A percentile compares a stretch with the other conserved stretches of the same genome.
Evolutionary conservation across 768 basidiomycete genomes (phyloP).

Genomic region (Xerocomellus amylosporus): DNA sequence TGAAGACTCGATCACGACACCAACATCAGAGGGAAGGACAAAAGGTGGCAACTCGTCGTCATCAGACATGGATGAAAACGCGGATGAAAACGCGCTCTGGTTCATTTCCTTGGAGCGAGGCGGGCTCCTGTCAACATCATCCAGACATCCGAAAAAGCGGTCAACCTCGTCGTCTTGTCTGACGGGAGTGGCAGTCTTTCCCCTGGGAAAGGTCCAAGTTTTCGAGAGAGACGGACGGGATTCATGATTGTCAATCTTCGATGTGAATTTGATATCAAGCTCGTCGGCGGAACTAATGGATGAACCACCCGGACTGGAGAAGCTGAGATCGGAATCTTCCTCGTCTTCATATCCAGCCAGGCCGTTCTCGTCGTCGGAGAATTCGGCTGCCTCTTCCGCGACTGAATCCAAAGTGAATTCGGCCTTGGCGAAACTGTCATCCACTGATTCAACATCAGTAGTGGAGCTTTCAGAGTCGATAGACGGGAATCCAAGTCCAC

Average conservation of each 20-base stretch:
- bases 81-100: conserved; percentile 58
- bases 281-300: conserved; percentile 58
- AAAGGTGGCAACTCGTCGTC: conserved; percentile 49
- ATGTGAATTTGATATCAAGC: conserved; percentile 16
- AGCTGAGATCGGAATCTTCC: conserved; percentile 51
- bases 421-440: conserved; percentile 41
- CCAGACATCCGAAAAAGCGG: conserved; percentile 71
- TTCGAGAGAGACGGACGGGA: conserved; percentile 52
- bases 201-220: conserved; percentile 65
- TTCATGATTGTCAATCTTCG: conserved; percentile 27
- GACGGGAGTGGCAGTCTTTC: conserved; percentile 18
- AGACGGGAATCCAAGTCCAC: conserved; percentile 54
- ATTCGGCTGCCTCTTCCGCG: conserved; percentile 50
- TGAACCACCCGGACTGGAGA: conserved; percentile 45
- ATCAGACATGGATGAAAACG: conserved; percentile 47
- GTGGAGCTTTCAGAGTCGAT: conserved; percentile 62
- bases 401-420: conserved; percentile 55
- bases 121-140: conserved; percentile 53
- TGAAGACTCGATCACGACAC: conserved; percentile 36
- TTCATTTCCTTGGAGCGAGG: conserved; percentile 48
- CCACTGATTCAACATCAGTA: conserved; percentile 66
- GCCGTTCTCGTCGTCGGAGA: conserved; percentile 47
- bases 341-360: conserved; percentile 71
- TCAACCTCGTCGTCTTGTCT: conserved; percentile 53
- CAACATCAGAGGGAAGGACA: conserved; percentile 45